Percentiles rank a stretch among this genome's conserved stretches.
phyloP scores from a whole-genome alignment of 2,329 filamentous ascomycete genomes.

The Nemania sp. region DNA sequence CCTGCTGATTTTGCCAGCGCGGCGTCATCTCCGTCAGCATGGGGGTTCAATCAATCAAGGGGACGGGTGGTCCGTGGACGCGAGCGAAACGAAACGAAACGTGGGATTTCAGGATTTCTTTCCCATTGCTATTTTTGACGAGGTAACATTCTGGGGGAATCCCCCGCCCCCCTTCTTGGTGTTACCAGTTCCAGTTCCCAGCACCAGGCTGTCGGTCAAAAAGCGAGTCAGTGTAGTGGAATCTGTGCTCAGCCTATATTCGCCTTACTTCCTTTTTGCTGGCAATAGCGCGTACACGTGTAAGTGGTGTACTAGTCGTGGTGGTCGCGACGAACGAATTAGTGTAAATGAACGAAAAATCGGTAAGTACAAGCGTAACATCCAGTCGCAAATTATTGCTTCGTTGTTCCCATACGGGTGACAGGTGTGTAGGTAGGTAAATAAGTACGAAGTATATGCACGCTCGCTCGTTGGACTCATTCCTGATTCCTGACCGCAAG shows the following conservation, averaged over 20 bases:
- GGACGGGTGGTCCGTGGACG: constrained; percentile 18
- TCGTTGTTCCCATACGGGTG: constrained; percentile 3
- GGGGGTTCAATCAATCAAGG: background rate
- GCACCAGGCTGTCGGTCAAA: constrained; percentile 16
- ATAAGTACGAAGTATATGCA: no score
- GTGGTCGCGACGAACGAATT: background rate
- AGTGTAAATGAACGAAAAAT: background rate
- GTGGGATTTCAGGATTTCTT: constrained; percentile 26
- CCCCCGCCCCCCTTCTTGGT: constrained; percentile 18
- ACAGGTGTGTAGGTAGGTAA: constrained; percentile 6
- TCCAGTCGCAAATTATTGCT: constrained; percentile 18
- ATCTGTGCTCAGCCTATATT: no score
- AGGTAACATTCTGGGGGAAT: constrained; percentile 24
- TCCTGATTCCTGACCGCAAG: constrained; percentile 36
- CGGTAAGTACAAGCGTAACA: constrained; percentile 7
- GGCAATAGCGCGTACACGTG: background rate
- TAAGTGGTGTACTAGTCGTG: background rate
- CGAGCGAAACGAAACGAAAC: constrained; percentile 23
- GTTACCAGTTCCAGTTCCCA: no score
- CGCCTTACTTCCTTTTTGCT: no score
- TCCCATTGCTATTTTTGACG: constrained; percentile 29
- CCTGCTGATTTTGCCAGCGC: constrained; percentile 14
- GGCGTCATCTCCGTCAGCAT: constrained; percentile 22
- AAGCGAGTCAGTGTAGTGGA: constrained; percentile 1
- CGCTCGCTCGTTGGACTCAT: constrained; percentile 15